Base-by-base conservation (phyloP, 2,329 filamentous ascomycete species). In the Zalaria obscura region DNA sequence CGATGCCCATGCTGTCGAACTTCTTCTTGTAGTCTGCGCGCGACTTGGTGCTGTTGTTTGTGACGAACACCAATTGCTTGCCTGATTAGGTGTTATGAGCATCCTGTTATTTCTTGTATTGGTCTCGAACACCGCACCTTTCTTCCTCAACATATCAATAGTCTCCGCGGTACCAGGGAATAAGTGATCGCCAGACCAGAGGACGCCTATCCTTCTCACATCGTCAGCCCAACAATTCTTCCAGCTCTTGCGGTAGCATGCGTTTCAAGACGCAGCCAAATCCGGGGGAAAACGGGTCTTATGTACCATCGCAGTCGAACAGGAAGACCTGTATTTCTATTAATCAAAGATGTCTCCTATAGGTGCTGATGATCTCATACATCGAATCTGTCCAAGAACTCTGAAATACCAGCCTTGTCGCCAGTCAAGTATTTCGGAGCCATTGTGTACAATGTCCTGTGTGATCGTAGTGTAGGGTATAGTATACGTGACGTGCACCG, bases 41-140 rank as follows among this genome's bases (percentile, higher is more conserved):
- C 7, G 89, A 94, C 61, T 98, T 98, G 43, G 91, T 96, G 56
- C 87, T 95, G 68, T 98, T 98, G 68, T 98, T 98, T 34, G 91
- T 98, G 40, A 98, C 91, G 58, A 98, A 98, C 41, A 98, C 79
- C 29, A 91, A 74, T 58, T 81, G 81, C 64, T 98, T 98, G 57
- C 85, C 88, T 91, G 47, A 18, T 18, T 18, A 18, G 18, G 18
- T 18, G 18, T 18, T 18, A 18, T 18, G 18, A 18, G 18, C 18
- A 18, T 18, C 18, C 18, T 18, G 18, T 18, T 18, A 18, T 18
- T 18, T 18, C 18, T 18, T 18, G 18, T 18, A 18, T 18, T 36
- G 18, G 26, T 27, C n/a, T 25, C 18, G 38, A 29, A 11, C 43
- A 39, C n/a, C 31, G 41, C 55, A 88, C 87, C 86, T 76, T 77